Evolutionary conservation across 805 yeast species (phyloP).

Genomic region (Metschnikowia reukaufii): DNA sequence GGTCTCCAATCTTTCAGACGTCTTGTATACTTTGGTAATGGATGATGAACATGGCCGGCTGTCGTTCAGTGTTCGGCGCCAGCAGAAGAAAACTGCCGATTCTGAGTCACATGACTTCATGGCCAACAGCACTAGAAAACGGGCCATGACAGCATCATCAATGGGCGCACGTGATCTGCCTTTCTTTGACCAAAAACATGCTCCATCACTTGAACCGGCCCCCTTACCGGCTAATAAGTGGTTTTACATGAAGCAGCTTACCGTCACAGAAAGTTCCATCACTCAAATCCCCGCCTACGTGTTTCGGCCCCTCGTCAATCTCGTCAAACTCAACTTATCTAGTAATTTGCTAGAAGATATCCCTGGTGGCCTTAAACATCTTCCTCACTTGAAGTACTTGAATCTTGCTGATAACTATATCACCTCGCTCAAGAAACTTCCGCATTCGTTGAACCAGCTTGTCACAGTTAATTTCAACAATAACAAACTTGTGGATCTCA

Average conservation of each 20-base stretch:
- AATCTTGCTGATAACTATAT: slow-evolving; percentile 45
- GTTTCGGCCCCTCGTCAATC: slow-evolving; percentile 39
- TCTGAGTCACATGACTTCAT: background rate
- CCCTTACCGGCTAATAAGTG: slow-evolving; percentile 38
- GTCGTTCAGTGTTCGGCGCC: slow-evolving; percentile 29
- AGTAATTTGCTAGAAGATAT: slow-evolving; percentile 48
- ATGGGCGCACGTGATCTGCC: slow-evolving; percentile 1
- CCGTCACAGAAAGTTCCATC: slow-evolving; percentile 42
- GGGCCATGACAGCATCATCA: slow-evolving; percentile 18
- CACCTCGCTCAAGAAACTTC: slow-evolving; percentile 34
- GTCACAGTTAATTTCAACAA: slow-evolving; percentile 52
- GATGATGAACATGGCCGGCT: slow-evolving; percentile 50
- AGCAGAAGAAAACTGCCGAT: slow-evolving; percentile 18
- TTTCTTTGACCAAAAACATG: background rate
- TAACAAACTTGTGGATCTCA: slow-evolving; percentile 43
- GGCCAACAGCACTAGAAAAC: slow-evolving; percentile 7
- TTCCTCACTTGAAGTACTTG: slow-evolving; percentile 47
- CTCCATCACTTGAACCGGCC: slow-evolving; percentile 17
- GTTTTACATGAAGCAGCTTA: slow-evolving; percentile 42
- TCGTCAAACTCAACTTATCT: slow-evolving; percentile 55
- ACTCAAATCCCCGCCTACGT: slow-evolving; percentile 33
- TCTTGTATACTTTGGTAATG: slow-evolving; percentile 50
- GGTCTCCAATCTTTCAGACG: slow-evolving; percentile 51
- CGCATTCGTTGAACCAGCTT: slow-evolving; percentile 34
- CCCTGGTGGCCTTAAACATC: slow-evolving; percentile 54